Evolutionary conservation across 176 grass and related monocot genomes (phyloP), one percentile per base, ranked within the genome.

Genomic region (Avena insularis): DNA sequence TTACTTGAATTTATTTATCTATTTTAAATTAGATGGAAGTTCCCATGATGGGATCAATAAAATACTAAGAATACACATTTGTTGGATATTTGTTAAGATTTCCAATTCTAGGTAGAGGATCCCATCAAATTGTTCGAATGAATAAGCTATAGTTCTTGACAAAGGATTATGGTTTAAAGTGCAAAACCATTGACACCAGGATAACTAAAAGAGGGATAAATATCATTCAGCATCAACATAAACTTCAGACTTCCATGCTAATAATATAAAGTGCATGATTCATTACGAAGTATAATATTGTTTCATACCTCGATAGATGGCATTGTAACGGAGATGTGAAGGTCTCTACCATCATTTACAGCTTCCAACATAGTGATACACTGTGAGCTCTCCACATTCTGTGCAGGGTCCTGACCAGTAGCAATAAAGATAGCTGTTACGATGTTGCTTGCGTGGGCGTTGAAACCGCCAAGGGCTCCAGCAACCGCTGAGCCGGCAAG

Each of bases 331-430:
- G 96, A 98, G 79, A 96, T 81, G 46, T 98, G 96, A 82, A 98
- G 93, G 77, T 98, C 96, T 88, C 88, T 91, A 64, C 96, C 93
- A 13, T 87, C 93, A 88, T 96, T 98, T 45, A 90, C 43, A 87
- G 93, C 92, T 88, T 98, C 96, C 84, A 96, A 78, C 96, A 98
- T 98, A 43, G 96, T 98, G 40, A 98, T 94, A 54, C 96, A 98
- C 71, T 98, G 91, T 35, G 93, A 98, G 72, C 96, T 98, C 92
- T 98, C 96, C 12, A 98, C 90, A 53, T 98, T 98, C 77, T 95
- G 93, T 82, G 96, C 93, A 86, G 94, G 96, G 74, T 98, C 96
- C 84, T 96, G 96, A 82, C 96, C 96, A 58, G 96, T 98, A 54
- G 96, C 96, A 83, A 98, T 96, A 69, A 92, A 98, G 78, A 98